phyloP scores from a whole-genome alignment of 305 asterid genomes.

The Fraxinus platypoda region DNA sequence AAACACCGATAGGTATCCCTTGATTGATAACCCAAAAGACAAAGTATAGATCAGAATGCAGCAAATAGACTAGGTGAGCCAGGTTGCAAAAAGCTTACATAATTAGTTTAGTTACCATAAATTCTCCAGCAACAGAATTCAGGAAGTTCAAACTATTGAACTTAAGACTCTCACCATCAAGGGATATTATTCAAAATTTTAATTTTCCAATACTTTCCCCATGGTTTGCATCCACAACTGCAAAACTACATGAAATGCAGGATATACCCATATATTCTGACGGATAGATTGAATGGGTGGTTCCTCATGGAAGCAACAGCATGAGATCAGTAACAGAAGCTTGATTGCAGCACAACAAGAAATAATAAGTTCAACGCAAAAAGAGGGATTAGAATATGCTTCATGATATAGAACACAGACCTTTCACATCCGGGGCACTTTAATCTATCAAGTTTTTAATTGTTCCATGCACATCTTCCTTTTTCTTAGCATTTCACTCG shows the following conservation, averaged over 20 bases:
- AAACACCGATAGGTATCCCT: neutral
- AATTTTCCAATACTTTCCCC: slow-evolving; percentile 20
- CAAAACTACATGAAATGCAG: slow-evolving; percentile 20
- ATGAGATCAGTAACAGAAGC: slow-evolving; percentile 27
- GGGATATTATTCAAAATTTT: neutral
- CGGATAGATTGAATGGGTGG: slow-evolving; percentile 19
- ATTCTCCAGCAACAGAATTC: slow-evolving; percentile 4
- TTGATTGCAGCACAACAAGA: slow-evolving; percentile 21
- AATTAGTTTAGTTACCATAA: neutral
- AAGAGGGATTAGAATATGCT: slow-evolving; percentile 25
- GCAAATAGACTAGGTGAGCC: neutral
- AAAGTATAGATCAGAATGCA: neutral
- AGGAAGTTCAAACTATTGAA: slow-evolving; percentile 5
- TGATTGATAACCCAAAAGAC: neutral
- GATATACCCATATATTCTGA: slow-evolving; percentile 18
- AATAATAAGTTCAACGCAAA: slow-evolving; percentile 31
- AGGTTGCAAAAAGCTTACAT: slow-evolving; percentile 6
- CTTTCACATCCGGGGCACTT: slow-evolving; percentile 67
- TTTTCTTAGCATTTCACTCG: slow-evolving; percentile 45
- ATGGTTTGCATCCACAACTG: slow-evolving; percentile 9
- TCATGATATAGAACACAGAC: slow-evolving; percentile 55
- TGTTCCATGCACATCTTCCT: slow-evolving; percentile 43
- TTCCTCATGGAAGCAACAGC: slow-evolving; percentile 12
- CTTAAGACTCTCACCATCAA: slow-evolving; percentile 15
- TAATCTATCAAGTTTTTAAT: slow-evolving; percentile 42